These are phyloP conservation scores for Saccharomyces hybrid DNA, from an alignment of 1,139 yeast genomes.

Conservation along the genomic window DNA sequence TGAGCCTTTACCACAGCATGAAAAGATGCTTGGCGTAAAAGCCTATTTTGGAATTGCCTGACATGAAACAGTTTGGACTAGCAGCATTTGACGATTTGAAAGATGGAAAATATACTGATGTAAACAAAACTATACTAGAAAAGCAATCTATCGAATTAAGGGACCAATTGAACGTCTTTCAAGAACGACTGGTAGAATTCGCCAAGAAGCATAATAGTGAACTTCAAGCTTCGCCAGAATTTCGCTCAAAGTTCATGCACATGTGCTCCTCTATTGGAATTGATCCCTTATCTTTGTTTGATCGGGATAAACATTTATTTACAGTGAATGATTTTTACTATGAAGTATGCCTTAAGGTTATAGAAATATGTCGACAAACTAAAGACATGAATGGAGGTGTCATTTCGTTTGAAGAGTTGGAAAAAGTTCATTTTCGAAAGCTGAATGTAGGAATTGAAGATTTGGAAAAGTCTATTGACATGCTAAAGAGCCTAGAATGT, in stretches of 20 bases:
- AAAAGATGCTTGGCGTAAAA: not conserved
- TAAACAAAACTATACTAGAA: constrained; percentile 27
- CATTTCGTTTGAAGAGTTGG: constrained; percentile 56
- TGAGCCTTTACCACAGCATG: not conserved
- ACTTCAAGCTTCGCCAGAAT: constrained; percentile 54
- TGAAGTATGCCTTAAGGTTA: constrained; percentile 62
- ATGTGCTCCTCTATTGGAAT: constrained; percentile 75
- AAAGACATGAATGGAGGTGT: constrained; percentile 75
- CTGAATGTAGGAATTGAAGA: constrained; percentile 41
- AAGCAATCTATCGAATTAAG: constrained; percentile 46
- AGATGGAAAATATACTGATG: constrained; percentile 11
- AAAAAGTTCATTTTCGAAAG: constrained; percentile 32
- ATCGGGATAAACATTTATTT: constrained; percentile 32
- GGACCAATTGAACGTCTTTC: constrained; percentile 54
- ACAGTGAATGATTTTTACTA: constrained; percentile 50
- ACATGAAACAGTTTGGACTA: constrained; percentile 27
- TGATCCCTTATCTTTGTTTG: constrained; percentile 57
- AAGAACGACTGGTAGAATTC: constrained; percentile 51
- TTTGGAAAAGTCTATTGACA: constrained; percentile 42
- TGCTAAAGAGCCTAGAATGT: constrained; percentile 38
- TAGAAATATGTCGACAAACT: constrained; percentile 68
- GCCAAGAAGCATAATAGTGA: constrained; percentile 60
- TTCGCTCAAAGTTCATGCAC: constrained; percentile 61
- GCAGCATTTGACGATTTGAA: constrained; percentile 22
- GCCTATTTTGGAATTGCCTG: not conserved